Evolutionary conservation across 2,329 filamentous ascomycete genomes (phyloP), one percentile per base, ranked within the genome.

Genomic region (Rhynchosporium agropyri): DNA sequence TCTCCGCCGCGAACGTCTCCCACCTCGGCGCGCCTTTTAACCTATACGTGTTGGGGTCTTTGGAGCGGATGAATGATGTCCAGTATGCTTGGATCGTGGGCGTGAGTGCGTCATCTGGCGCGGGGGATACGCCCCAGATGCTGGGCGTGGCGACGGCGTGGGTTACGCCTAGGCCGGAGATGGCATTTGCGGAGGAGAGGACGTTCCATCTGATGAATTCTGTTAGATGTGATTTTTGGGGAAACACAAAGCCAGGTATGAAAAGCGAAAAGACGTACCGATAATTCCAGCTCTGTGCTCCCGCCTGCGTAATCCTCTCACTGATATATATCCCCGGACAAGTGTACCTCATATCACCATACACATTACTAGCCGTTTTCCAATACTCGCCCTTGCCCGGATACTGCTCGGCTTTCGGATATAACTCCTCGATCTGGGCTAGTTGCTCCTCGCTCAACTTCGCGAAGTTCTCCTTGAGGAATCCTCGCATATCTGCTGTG

Each of bases 51-150:
- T 92, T 93, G 0, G 90, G 90, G 73, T 93, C 79, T 43, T 85
- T 80, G 0, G 79, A 79, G 31, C 83, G 77, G 64, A 93, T 85
- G 72, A 93, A 93, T 67, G 86, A 90, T 1, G 86, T 84, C 88
- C 89, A 92, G 74, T 92, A 93, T 0, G 80, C 82, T 70, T 91
- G 87, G 33, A 89, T 82, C 0, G 89, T 76, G 0, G 83, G 79
- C 0, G 89, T 80, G 5, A 89, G 84, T 0, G 72, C 71, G 1
- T 77, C 81, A 67, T 92, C 91, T 13, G 76, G 74, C 0, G 77
- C 72, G 7, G 73, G 73, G 68, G 91, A 91, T 53, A 83, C 87
- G 2, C 89, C 89, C 77, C 85, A 92, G 57, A 93, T 85, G 0
- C 88, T 86, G 56, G 83, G 81, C 0, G 86, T 66, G 72, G 93